Evolutionary conservation across 2,329 filamentous ascomycete genomes (phyloP).

Genomic region (Penicillium sclerotigenum): DNA sequence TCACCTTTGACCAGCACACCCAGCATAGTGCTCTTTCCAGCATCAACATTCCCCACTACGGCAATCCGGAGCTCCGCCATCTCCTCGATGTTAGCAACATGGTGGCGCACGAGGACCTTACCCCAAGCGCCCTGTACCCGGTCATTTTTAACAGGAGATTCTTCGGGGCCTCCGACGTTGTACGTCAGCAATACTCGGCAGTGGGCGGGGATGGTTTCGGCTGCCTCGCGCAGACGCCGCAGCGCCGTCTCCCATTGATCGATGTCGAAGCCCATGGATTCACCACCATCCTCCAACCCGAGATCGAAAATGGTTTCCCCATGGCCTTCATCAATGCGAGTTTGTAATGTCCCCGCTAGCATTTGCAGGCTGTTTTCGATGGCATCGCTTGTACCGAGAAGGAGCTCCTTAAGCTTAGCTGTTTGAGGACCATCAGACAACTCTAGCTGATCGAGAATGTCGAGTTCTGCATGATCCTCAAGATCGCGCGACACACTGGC

Average conservation of each 20-base stretch:
- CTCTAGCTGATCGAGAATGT: slow-evolving; percentile 77
- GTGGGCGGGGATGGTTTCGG: slow-evolving; percentile 65
- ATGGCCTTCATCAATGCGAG: slow-evolving; percentile 74
- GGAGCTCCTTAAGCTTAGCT: slow-evolving; percentile 69
- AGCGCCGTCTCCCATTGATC: slow-evolving; percentile 74
- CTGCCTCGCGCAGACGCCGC: slow-evolving; percentile 61
- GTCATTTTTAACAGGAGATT: slow-evolving; percentile 61
- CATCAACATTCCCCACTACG: slow-evolving; percentile 96
- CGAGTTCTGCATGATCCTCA: slow-evolving; percentile 81
- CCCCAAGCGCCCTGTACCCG: slow-evolving; percentile 75
- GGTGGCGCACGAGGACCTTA: slow-evolving; percentile 79
- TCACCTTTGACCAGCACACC: slow-evolving; percentile 94
- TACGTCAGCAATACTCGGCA: slow-evolving; percentile 83
- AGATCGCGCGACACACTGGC: slow-evolving; percentile 33
- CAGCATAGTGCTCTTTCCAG: slow-evolving; percentile 93
- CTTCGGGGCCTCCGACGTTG: slow-evolving; percentile 75
- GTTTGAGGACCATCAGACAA: slow-evolving; percentile 65
- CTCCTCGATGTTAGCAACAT: slow-evolving; percentile 71
- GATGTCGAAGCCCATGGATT: slow-evolving; percentile 72
- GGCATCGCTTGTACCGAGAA: slow-evolving; percentile 57
- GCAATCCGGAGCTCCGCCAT: slow-evolving; percentile 95
- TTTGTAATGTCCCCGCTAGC: slow-evolving; percentile 63
- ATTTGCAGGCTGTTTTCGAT: slow-evolving; percentile 59
- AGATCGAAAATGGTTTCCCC: slow-evolving; percentile 90
- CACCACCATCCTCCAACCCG: slow-evolving; percentile 84